phyloP scores from a whole-genome alignment of 2,329 filamentous ascomycete genomes.

The Chrysoporthe austroafricana region DNA sequence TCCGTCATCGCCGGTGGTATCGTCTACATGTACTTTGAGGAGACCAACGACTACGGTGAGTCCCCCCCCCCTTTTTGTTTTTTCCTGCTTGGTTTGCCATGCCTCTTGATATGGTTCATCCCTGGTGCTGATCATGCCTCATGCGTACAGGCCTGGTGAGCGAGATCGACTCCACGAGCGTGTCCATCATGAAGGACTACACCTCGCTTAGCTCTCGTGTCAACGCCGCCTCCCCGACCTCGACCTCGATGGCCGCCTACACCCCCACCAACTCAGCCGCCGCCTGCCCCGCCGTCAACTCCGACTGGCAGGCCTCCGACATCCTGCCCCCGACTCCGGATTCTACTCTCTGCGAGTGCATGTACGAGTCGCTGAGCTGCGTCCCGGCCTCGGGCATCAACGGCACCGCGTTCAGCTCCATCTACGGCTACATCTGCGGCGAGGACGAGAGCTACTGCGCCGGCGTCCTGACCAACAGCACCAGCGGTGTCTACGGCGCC shows the following conservation, averaged over 20 bases:
- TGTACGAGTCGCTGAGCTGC: slow-evolving; percentile 76
- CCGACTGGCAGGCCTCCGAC: slow-evolving; percentile 70
- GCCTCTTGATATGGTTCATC: background rate
- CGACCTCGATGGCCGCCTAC: slow-evolving; percentile 70
- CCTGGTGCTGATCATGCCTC: slow-evolving; percentile 4
- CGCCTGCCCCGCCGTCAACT: slow-evolving; percentile 69
- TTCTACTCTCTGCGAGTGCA: slow-evolving; percentile 79
- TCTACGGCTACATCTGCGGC: slow-evolving; percentile 79
- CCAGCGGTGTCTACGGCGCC: slow-evolving; percentile 71
- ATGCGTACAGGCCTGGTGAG: slow-evolving; percentile 64
- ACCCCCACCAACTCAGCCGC: slow-evolving; percentile 71
- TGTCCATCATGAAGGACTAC: slow-evolving; percentile 75
- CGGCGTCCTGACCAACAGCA: slow-evolving; percentile 70
- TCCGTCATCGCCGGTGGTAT: slow-evolving; percentile 92
- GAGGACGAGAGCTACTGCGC: slow-evolving; percentile 58
- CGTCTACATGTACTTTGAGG: slow-evolving; percentile 98
- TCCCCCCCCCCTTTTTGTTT: background rate
- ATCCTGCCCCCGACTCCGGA: slow-evolving; percentile 84
- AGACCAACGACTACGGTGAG: slow-evolving; percentile 67
- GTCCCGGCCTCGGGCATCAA: slow-evolving; percentile 62
- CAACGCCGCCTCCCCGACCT: slow-evolving; percentile 66
- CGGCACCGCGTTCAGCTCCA: slow-evolving; percentile 61
- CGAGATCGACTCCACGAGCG: slow-evolving; percentile 57
- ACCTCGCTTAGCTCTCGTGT: slow-evolving; percentile 72
- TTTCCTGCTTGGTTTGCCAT: no score